Evolutionary conservation across 2,329 filamentous ascomycete genomes (phyloP), one percentile per base, ranked within the genome.

Genomic region (Sporothrix luriei): DNA sequence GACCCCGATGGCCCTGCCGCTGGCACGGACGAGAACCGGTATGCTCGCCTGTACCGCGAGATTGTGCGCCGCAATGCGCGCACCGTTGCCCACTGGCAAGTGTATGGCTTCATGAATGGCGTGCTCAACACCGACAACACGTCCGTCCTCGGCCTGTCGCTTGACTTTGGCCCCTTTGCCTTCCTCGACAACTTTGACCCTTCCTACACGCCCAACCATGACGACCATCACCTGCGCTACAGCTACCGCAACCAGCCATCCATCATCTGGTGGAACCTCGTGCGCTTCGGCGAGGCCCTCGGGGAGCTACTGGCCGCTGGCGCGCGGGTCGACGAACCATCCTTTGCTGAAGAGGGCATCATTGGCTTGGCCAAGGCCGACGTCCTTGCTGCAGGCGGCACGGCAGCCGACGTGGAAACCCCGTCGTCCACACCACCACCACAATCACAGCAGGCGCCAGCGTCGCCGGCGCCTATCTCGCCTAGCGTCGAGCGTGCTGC

Each of bases 91-190:
- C 87, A 90, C 74, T 98, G 95, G 94, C 96, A 99, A 81, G 93
- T 93, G 0, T 98, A 98, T 76, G 95, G 93, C n/a, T 99, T 99
- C 81, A 98, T 97, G 85, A 99, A 99, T 76, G 95, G 95, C 59
- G 95, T 99, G 4, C 83, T 99, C 70, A 99, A 99, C 80, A 98
- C 95, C 0, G 95, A 99, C 78, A 99, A 99, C 78, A 99, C 95
- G 0, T 97, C 93, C 0, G 86, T 99, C 66, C 89, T 89, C 69
- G 95, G 95, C 0, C 82, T 99, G 0, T 94, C 91, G 6, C 90
- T 99, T 72, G 95, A 99, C 79, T 99, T 94, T 77, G 95, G 95
- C 0, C 95, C 95, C 0, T 99, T 99, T 76, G 95, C 95, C 5
- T 99, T 99, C 79, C 90, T 99, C 83, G 95, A 99, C 78, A 93